Evolutionary conservation across 208 protist genomes (phyloP).

Genomic region (Angomonas deanei): DNA sequence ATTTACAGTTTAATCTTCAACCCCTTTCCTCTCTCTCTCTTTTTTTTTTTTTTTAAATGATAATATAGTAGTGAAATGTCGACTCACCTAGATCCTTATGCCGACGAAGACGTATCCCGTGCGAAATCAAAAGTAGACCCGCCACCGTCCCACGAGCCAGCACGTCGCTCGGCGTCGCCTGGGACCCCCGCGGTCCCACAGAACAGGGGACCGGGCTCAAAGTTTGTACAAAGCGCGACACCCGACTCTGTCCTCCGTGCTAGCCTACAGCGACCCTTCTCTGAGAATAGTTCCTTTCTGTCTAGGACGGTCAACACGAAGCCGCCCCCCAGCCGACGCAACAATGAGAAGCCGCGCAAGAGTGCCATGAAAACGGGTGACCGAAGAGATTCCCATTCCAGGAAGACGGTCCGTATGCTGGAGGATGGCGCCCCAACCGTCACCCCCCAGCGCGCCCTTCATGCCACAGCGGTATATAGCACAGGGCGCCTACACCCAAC

Average conservation of each 20-base stretch:
- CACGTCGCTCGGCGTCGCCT: neutral
- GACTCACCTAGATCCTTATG: neutral
- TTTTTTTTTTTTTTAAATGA: slow-evolving; percentile 4
- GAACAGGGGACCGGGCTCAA: neutral
- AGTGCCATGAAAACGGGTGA: neutral
- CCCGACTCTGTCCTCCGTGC: neutral
- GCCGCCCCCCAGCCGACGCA: neutral
- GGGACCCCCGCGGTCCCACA: neutral
- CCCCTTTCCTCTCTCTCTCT: slow-evolving; percentile 5
- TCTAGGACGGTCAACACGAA: neutral
- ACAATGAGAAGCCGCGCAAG: neutral
- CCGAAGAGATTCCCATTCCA: neutral
- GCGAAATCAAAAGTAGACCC: neutral
- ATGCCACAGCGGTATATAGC: slow-evolving; percentile 31
- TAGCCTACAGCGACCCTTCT: no score
- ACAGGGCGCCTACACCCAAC: slow-evolving; percentile 55
- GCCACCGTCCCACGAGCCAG: neutral
- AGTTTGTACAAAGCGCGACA: neutral
- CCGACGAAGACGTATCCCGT: neutral
- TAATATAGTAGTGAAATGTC: neutral
- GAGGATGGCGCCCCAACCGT: neutral
- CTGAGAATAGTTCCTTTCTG: no score
- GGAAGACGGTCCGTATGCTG: neutral
- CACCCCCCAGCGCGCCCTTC: neutral
- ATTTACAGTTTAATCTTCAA: neutral